Evolutionary conservation across 805 yeast genomes (phyloP).

Genomic region (Candida insectalens): DNA sequence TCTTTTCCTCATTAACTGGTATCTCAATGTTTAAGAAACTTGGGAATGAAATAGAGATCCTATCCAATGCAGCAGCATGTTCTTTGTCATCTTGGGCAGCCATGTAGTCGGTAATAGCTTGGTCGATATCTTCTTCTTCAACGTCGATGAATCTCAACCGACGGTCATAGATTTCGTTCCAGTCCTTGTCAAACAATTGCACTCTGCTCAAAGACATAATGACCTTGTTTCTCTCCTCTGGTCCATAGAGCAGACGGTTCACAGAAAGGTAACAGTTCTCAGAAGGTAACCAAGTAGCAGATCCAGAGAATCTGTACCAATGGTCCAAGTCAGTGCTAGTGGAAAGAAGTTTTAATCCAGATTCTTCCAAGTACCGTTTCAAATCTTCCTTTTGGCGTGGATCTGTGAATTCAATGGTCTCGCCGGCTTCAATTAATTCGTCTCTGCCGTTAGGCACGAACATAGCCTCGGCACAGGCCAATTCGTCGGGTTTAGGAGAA

Average conservation of each 20-base stretch:
- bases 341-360: neutral
- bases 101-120: conserved; percentile 17
- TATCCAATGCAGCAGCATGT: conserved; percentile 7
- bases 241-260: conserved; percentile 31
- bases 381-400: neutral
- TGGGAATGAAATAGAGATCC: conserved; percentile 23
- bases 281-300: conserved; percentile 41
- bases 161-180: conserved; percentile 33
- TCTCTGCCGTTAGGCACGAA: neutral
- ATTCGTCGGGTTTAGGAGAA: neutral
- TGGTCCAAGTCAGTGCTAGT: conserved; percentile 1
- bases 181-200: conserved; percentile 34
- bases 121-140: conserved; percentile 20
- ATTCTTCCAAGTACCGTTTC: neutral
- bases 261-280: conserved; percentile 40
- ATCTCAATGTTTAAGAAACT: conserved; percentile 20
- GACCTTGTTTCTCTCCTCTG: conserved; percentile 24
- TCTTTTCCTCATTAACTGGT: conserved; percentile 14
- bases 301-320: conserved; percentile 41
- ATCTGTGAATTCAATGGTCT: neutral
- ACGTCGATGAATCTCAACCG: conserved; percentile 25
- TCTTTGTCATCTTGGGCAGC: conserved; percentile 18
- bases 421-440: neutral
- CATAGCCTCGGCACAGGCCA: neutral
- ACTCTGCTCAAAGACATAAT: conserved; percentile 31